Evolutionary conservation across 2,329 filamentous ascomycete species (phyloP).

Genomic region (Claviceps africana): DNA sequence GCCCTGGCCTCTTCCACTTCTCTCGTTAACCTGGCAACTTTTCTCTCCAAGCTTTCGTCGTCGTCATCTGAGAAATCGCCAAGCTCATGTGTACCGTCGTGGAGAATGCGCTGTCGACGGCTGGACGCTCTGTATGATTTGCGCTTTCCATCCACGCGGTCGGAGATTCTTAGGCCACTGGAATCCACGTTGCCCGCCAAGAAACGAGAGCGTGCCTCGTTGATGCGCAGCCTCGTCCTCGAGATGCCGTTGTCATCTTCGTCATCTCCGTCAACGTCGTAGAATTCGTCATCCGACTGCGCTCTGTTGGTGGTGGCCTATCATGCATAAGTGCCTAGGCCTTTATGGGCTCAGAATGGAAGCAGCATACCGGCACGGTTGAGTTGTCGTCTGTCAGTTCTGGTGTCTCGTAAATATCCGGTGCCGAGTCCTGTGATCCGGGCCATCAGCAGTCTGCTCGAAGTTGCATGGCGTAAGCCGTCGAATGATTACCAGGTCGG

Average conservation of each 20-base stretch:
- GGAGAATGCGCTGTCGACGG: slow-evolving; percentile 47
- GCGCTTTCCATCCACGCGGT: slow-evolving; percentile 68
- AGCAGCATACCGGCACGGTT: slow-evolving; percentile 56
- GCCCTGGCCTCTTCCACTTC: slow-evolving; percentile 65
- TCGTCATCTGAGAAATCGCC: slow-evolving; percentile 67
- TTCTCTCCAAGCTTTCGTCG: slow-evolving; percentile 59
- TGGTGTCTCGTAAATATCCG: slow-evolving; percentile 93
- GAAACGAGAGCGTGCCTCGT: slow-evolving; percentile 70
- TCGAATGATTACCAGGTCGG: slow-evolving; percentile 49
- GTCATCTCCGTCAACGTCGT: slow-evolving; percentile 50
- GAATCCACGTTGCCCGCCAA: slow-evolving; percentile 62
- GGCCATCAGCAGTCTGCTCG: slow-evolving; percentile 11
- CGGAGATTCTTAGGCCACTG: slow-evolving; percentile 72
- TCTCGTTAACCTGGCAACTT: slow-evolving; percentile 66
- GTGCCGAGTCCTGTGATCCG: slow-evolving; percentile 59
- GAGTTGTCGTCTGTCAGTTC: slow-evolving; percentile 83
- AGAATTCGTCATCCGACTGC: slow-evolving; percentile 48
- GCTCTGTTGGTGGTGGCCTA: slow-evolving; percentile 43
- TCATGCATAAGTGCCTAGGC: slow-evolving; percentile 11
- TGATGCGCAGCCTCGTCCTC: slow-evolving; percentile 58
- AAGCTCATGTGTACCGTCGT: slow-evolving; percentile 51
- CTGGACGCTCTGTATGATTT: slow-evolving; percentile 70
- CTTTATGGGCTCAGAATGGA: not conserved
- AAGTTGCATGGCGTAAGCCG: slow-evolving; percentile 2
- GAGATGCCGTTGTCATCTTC: slow-evolving; percentile 54